Evolutionary conservation across 345 rosid genomes (phyloP).

Genomic region (Heritiera fomes): DNA sequence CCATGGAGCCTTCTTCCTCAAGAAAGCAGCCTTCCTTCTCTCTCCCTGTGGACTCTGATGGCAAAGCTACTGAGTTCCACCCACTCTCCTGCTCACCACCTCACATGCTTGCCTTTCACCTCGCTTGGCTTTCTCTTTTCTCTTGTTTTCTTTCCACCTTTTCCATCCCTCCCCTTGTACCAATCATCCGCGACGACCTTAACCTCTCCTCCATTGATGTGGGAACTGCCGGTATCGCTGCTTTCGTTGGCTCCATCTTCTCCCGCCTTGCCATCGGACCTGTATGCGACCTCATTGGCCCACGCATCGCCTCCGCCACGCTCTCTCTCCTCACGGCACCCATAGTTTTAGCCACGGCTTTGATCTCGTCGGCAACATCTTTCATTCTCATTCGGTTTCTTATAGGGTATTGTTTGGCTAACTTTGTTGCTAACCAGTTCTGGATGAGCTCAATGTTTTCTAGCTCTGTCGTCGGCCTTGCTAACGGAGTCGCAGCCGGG

Average conservation of each 20-base stretch:
- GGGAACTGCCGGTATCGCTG: slow-evolving; percentile 62
- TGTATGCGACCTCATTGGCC: slow-evolving; percentile 67
- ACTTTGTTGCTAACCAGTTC: slow-evolving; percentile 84
- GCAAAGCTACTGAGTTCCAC: slow-evolving; percentile 22
- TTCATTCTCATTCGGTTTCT: slow-evolving; percentile 68
- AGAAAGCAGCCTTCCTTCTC: slow-evolving; percentile 16
- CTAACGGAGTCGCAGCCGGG: slow-evolving; percentile 78
- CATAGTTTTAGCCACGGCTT: slow-evolving; percentile 44
- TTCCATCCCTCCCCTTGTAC: slow-evolving; percentile 82
- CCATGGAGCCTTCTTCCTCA: slow-evolving; percentile 13
- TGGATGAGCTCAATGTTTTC: slow-evolving; percentile 96
- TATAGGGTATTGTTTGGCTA: slow-evolving; percentile 67
- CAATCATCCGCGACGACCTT: slow-evolving; percentile 66
- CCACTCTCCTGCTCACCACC: slow-evolving; percentile 38
- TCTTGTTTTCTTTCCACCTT: slow-evolving; percentile 87
- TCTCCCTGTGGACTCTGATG: slow-evolving; percentile 34
- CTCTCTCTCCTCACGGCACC: slow-evolving; percentile 76
- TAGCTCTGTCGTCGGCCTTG: slow-evolving; percentile 59
- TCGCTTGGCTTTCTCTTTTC: slow-evolving; percentile 87
- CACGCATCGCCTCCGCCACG: slow-evolving; percentile 59
- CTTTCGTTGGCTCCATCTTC: slow-evolving; percentile 77
- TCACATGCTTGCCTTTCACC: slow-evolving; percentile 76
- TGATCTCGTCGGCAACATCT: slow-evolving; percentile 48
- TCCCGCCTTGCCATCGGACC: slow-evolving; percentile 95
- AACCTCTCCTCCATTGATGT: slow-evolving; percentile 48